Evolutionary conservation across 2,329 filamentous ascomycete species (phyloP), one percentile per base, ranked within the genome.

Genomic region (Lecanicillium sp.): DNA sequence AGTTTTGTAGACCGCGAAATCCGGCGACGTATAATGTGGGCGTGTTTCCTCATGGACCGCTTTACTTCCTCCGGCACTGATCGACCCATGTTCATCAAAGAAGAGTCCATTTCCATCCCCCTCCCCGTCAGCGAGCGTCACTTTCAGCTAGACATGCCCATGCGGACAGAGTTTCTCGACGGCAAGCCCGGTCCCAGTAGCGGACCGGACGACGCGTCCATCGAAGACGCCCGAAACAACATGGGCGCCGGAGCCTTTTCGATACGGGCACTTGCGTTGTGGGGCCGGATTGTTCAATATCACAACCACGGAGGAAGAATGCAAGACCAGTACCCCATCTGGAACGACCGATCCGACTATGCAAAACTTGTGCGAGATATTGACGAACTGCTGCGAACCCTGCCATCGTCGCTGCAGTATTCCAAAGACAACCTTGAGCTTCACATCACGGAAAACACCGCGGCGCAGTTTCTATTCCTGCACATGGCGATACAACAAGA

Each of bases 31-130:
- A 92, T 88, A 3, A 97, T 98, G 90, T 98, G 92, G 92, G 86
- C 89, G 11, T 97, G 90, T 56, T 95, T 95, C 54, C 62, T 96
- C 41, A 96, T 97, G 89, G 92, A 98, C 57, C 80, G 90, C 1
- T 96, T 96, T 68, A 96, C 94, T 61, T 96, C 90, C 0, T 96
- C 89, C 2, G 90, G 92, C 2, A 94, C 87, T 3, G 89, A 96
- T 52, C 76, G 90, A 28, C 92, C 92, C 15, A 86, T 87, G 38
- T 95, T 96, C 49, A 83, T 95, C 39, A 83, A 86, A 48, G 88
- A 96, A 58, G 86, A 92, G 48, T 87, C 86, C 40, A 75, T 97
- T 44, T 82, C 87, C 49, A 87, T 96, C 13, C 90, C 92, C 46
- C 65, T 98, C 17, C 92, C 92, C 0, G 85, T 96, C 51, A 89